Evolutionary conservation across 495 filamentous ascomycete genomes (phyloP), one percentile per base, ranked within the genome.

Genomic region (Aspergillus cavernicola): DNA sequence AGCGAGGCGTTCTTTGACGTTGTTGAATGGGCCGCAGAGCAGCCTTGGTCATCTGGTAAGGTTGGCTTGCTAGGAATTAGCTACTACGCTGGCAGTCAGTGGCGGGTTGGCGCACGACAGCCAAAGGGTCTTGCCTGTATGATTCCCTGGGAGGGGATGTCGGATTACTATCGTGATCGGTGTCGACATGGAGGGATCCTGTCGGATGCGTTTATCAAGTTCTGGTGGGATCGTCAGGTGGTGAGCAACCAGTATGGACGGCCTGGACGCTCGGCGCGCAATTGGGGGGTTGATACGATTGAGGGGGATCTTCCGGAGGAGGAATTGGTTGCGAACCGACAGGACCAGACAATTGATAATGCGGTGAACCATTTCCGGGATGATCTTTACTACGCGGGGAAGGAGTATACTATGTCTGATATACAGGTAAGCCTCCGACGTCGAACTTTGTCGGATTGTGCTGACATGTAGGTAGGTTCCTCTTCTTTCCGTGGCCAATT

Each of bases 61-160:
- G 81, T 86, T 13, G 83, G 81, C 13, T 56, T 86, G 26, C 59
- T 85, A 19, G 83, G 83, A 4, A 79, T 86, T 39, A 78, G 72
- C 46, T 85, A 86, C 62, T 85, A 79, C 58, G 83, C 81, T 12
- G 82, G 81, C 3, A 77, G 63, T 44, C 83, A 86, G 66, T 86
- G 83, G 83, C 71, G 80, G 0, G 83, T 85, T 0, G 81, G 81
- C 0, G 83, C 83, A 10, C 70, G 81, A 6, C 67, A 74, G 31
- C 83, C 83, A 0, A 80, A 79, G 62, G 83, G 82, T 4, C 55
- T 86, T 18, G 64, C 77, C 0, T 77, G 75, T 35, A 85, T 85
- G 11, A 72, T 85, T 10, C 83, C 83, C 0, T 86, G 83, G 83
- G 83, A 86, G 58, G 83, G 83, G n/a, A 83, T 85, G 80, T 80